Percentiles rank a stretch among this genome's conserved stretches.
Conservation (phyloP, 2,329 filamentous ascomycete genomes). For the Pseudogymnoascus sp. region DNA sequence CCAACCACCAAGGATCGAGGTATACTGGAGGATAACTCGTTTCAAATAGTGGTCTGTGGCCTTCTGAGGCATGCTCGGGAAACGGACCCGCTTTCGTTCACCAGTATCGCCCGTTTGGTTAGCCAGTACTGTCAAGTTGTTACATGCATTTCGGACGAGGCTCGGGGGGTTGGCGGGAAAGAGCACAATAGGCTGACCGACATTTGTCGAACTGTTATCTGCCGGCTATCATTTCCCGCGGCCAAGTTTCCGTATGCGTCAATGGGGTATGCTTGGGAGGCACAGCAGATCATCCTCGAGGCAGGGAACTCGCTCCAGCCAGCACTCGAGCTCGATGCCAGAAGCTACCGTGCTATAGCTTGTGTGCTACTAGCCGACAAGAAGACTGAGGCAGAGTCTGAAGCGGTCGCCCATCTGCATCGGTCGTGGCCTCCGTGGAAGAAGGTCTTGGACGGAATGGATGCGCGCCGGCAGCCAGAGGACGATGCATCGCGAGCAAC, state of each 20-base stretch:
- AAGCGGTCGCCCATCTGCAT: slow-evolving; percentile 39
- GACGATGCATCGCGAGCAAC: slow-evolving; percentile 47
- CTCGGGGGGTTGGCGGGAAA: neutral
- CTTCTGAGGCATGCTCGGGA: slow-evolving; percentile 23
- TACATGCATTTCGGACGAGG: neutral
- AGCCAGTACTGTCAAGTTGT: neutral
- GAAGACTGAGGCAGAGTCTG: slow-evolving; percentile 43
- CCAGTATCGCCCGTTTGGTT: neutral
- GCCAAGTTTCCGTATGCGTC: slow-evolving; percentile 28
- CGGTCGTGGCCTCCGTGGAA: slow-evolving; percentile 54
- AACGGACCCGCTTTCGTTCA: neutral
- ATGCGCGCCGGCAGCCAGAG: slow-evolving; percentile 42
- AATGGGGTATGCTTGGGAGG: slow-evolving; percentile 46
- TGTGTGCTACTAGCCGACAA: slow-evolving; percentile 43
- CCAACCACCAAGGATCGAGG: neutral
- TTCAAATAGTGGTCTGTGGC: slow-evolving; percentile 16
- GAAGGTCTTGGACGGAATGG: slow-evolving; percentile 47
- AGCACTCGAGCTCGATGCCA: slow-evolving; percentile 41
- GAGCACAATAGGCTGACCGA: slow-evolving; percentile 19
- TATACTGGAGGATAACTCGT: slow-evolving; percentile 15
- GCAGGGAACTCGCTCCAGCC: slow-evolving; percentile 41
- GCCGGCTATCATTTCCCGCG: slow-evolving; percentile 30
- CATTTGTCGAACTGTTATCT: slow-evolving; percentile 35
- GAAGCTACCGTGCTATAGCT: slow-evolving; percentile 47
- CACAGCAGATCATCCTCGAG: slow-evolving; percentile 44